These are phyloP conservation scores for Kluyveromyces sp. DNA, from an alignment of 1,139 yeast species.

Conservation along the genomic window DNA sequence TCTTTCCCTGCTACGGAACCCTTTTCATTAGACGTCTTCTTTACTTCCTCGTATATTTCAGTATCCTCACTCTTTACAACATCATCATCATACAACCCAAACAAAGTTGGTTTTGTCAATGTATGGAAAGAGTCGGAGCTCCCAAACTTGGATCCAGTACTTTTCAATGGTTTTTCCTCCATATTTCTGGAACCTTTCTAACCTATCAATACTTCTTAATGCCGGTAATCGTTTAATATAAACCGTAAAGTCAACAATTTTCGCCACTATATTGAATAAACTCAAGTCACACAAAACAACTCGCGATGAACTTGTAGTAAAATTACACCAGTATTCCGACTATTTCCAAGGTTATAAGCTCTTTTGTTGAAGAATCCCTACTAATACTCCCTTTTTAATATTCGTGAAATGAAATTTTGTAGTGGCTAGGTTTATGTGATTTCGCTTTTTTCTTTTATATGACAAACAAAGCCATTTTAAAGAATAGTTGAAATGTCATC, in stretches of 20 bases:
- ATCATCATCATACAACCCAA: slow-evolving; percentile 28
- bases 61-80: slow-evolving; percentile 26
- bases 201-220: too few species aligned
- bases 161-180: slow-evolving; percentile 4
- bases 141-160: slow-evolving; percentile 1
- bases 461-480: too few species aligned
- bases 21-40: slow-evolving; percentile 14
- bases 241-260: neutral
- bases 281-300: too few species aligned
- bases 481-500: neutral
- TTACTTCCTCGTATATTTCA: slow-evolving; percentile 20
- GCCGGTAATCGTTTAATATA: too few species aligned
- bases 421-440: too few species aligned
- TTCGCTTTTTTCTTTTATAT: too few species aligned
- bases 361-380: too few species aligned
- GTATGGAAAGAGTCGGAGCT: slow-evolving; percentile 23
- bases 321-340: too few species aligned
- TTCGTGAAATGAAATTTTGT: too few species aligned
- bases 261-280: neutral
- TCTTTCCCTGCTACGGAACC: neutral
- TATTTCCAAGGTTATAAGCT: too few species aligned
- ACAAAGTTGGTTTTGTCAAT: slow-evolving; percentile 28
- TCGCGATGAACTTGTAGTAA: too few species aligned
- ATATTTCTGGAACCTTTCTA: neutral
- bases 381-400: too few species aligned